Percentiles rank a stretch among this genome's conserved stretches.
Evolutionary conservation across 192 early-diverging fungal genomes (phyloP).

Genomic region (Cetraspora pellucida): DNA sequence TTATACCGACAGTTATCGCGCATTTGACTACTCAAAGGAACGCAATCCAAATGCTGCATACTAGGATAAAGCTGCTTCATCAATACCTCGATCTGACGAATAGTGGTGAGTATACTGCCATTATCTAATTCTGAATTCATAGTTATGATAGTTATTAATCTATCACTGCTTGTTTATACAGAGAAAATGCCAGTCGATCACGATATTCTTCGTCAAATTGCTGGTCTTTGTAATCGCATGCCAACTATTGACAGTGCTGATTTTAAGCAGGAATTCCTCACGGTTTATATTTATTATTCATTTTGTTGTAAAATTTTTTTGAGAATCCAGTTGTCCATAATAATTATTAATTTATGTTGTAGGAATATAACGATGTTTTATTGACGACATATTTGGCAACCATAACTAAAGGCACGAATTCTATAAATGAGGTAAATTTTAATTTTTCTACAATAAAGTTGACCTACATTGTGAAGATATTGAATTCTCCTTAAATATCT

Average conservation of each 20-base stretch:
- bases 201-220: conserved; percentile 75
- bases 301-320: not conserved
- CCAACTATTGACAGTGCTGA: conserved; percentile 67
- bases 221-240: conserved; percentile 70
- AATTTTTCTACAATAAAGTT: conserved; percentile 37
- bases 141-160: no score
- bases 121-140: no score
- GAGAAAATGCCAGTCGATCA: conserved; percentile 61
- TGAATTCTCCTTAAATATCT: not conserved
- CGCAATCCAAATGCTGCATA: conserved; percentile 81
- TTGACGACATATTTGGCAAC: conserved; percentile 74
- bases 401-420: conserved; percentile 74
- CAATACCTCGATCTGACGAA: conserved; percentile 55
- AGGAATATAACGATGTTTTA: conserved; percentile 86
- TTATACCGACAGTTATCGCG: conserved; percentile 55
- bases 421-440: conserved; percentile 65
- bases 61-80: conserved; percentile 67
- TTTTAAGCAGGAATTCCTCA: conserved; percentile 74
- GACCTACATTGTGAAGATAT: not conserved
- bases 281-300: conserved; percentile 48
- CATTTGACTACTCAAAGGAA: conserved; percentile 75
- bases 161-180: not conserved
- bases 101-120: not conserved
- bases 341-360: not conserved
- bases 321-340: not conserved